Evolutionary conservation across 495 filamentous ascomycete species (phyloP), one percentile per base, ranked within the genome.

Genomic region (Saxophila tyrrhenica): DNA sequence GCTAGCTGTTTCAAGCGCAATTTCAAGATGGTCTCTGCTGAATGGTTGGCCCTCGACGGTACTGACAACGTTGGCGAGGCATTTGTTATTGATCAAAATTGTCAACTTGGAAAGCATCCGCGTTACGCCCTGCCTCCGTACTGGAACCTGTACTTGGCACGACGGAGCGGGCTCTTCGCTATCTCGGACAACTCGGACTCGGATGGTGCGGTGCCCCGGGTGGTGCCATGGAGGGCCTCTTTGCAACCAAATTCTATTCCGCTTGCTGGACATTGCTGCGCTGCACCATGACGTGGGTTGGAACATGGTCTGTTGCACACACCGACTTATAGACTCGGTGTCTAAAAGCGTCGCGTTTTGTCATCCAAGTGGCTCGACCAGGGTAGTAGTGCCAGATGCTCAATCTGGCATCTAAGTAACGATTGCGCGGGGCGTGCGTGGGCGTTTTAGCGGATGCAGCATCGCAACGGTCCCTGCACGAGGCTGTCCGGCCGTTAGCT

Each of bases 401-500:
- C 29, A 35, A 35, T 35, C 29, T 35, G 29, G 29, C 13, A 35
- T 35, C 29, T 35, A 35, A 35, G 29, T 35, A 35, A 35, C 29
- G 29, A 35, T 35, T 35, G 29, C 29, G 29, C 29, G 29, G 29
- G 29, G 29, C 29, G 29, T 35, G 29, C 7, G 5, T 13, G 29
- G 5, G 29, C 7, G 5, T 13, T 35, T 35, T 35, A 35, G 29
- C 29, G 29, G 13, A 35, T 13, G 29, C 29, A 35, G 13, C 29
- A 35, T 13, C 29, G 29, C 13, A 35, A 35, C 29, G 29, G 29
- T 7, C 29, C 29, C 29, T 35, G 29, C 7, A 35, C 29, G 13
- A 35, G 29, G 29, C 41, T 44, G 41, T 44, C 17, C 41, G 41
- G 41, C 41, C 41, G 41, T 44, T 44, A 44, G 41, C 41, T 44